phyloP scores from a whole-genome alignment of 2,329 filamentous ascomycete genomes.

The Aspergillus phoenicis region DNA sequence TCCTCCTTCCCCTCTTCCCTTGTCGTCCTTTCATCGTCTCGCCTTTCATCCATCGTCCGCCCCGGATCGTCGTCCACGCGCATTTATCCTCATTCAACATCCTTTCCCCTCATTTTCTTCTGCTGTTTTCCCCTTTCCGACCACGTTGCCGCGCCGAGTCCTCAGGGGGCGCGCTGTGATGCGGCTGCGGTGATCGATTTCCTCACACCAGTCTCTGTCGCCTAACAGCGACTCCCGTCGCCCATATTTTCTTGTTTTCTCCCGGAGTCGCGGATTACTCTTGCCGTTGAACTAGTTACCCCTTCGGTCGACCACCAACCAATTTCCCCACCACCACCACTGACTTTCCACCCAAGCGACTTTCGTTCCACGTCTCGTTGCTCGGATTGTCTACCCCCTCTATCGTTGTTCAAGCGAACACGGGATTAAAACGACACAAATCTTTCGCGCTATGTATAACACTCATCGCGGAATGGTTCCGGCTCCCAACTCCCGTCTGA shows the following conservation, averaged over 20 bases:
- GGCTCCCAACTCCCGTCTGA: constrained; percentile 73
- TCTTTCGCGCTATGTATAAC: constrained; percentile 71
- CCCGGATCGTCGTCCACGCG: neutral
- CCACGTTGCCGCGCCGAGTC: constrained; percentile 18
- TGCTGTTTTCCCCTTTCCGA: neutral
- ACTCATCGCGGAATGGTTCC: constrained; percentile 78
- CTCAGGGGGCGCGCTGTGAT: constrained; percentile 26
- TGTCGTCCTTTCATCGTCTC: constrained; percentile 4
- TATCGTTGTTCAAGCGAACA: neutral
- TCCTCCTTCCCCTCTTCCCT: constrained; percentile 3
- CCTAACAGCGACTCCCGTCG: constrained; percentile 6
- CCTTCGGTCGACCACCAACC: too few relatives aligned
- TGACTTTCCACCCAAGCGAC: neutral
- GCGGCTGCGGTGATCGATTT: constrained; percentile 27
- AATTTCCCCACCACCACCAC: neutral
- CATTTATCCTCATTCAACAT: neutral
- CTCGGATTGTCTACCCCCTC: neutral
- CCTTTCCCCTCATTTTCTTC: neutral
- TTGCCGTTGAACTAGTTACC: neutral
- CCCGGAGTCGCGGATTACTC: neutral
- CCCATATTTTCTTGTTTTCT: neutral
- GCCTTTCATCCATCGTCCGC: neutral
- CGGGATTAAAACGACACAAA: constrained; percentile 5
- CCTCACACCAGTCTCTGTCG: constrained; percentile 16
- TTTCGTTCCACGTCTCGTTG: neutral